A percentile compares a stretch with the other conserved stretches of the same genome.
These are phyloP conservation scores for Rhodotorula sp. DNA, from an alignment of 1,284 basidiomycete species.

Conservation along the genomic window DNA sequence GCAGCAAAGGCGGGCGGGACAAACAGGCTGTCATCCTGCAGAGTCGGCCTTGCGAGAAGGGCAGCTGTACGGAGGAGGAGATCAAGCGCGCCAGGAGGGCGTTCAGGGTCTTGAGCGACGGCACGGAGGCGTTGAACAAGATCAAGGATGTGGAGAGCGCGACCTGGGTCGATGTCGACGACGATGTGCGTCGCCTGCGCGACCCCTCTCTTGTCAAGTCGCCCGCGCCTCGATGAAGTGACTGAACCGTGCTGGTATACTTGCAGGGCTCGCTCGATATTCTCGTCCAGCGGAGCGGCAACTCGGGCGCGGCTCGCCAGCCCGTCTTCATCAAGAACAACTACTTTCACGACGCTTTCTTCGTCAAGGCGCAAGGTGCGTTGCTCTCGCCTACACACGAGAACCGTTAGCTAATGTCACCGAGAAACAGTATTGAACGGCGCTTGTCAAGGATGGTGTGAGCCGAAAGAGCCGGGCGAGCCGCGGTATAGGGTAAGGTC, in stretches of 20 bases:
- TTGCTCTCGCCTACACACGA: conserved; percentile 43
- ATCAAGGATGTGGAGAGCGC: conserved; percentile 76
- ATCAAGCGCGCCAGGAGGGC: conserved; percentile 56
- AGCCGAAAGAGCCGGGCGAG: conserved; percentile 60
- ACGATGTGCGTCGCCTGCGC: conserved; percentile 66
- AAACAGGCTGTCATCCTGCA: conserved; percentile 61
- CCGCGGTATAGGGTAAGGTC: conserved; percentile 43
- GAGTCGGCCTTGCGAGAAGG: conserved; percentile 66
- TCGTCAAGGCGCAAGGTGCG: conserved; percentile 79
- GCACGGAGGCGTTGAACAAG: conserved; percentile 61
- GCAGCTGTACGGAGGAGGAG: conserved; percentile 36
- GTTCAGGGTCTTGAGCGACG: conserved; percentile 62
- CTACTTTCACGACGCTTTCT: conserved; percentile 98
- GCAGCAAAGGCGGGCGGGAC: conserved; percentile 27
- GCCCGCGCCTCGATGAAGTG: too few relatives aligned
- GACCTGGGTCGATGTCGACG: conserved; percentile 88
- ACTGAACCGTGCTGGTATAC: too few relatives aligned
- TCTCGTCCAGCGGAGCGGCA: conserved; percentile 66
- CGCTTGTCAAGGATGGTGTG: conserved; percentile 80
- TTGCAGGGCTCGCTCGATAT: conserved; percentile 86
- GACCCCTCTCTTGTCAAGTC: too few relatives aligned
- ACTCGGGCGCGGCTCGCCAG: conserved; percentile 51
- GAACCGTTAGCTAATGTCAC: too few relatives aligned
- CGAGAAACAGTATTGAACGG: conserved; percentile 73
- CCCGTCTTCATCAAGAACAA: conserved; percentile 92